Evolutionary conservation across 179 eudicot species (phyloP).

Genomic region (Silene vulgaris): DNA sequence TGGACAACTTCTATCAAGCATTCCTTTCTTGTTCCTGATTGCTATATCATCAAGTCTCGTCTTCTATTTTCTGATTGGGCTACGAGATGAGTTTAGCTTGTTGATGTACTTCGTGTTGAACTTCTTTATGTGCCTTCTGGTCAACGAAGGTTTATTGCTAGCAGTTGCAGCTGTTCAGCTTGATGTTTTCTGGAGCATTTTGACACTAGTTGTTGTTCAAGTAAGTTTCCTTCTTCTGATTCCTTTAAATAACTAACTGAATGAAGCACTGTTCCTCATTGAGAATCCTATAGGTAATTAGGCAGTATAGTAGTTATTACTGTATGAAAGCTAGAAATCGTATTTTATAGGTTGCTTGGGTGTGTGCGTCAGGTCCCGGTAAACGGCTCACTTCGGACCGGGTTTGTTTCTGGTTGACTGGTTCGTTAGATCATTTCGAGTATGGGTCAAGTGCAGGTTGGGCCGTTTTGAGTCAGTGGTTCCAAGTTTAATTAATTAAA

Average conservation of each 20-base stretch:
- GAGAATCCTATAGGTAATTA: too few species aligned
- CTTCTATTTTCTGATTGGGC: constrained; percentile 83
- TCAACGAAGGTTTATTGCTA: constrained; percentile 79
- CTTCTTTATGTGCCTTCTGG: constrained; percentile 77
- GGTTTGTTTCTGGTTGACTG: too few species aligned
- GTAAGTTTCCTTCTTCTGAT: constrained; percentile 43
- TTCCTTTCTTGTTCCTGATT: constrained; percentile 93
- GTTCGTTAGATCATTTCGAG: too few species aligned
- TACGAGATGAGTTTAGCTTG: constrained; percentile 79
- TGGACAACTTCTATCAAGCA: constrained; percentile 87
- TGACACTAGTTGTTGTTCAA: constrained; percentile 58
- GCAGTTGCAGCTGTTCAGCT: constrained; percentile 61
- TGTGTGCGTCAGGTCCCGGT: too few species aligned
- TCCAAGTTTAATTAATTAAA: neutral
- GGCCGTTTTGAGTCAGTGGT: neutral
- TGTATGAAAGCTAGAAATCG: neutral
- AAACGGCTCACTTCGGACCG: too few species aligned
- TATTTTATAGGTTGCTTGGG: neutral
- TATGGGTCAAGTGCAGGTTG: too few species aligned
- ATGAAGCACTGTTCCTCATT: neutral
- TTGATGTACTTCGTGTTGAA: constrained; percentile 90
- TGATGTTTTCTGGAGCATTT: constrained; percentile 71
- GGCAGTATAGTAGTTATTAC: too few species aligned
- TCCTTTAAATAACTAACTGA: neutral
- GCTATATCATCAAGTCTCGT: constrained; percentile 87